These are phyloP conservation scores for Metschnikowia corniflorae DNA, from an alignment of 805 yeast genomes.

Conservation along the genomic window DNA sequence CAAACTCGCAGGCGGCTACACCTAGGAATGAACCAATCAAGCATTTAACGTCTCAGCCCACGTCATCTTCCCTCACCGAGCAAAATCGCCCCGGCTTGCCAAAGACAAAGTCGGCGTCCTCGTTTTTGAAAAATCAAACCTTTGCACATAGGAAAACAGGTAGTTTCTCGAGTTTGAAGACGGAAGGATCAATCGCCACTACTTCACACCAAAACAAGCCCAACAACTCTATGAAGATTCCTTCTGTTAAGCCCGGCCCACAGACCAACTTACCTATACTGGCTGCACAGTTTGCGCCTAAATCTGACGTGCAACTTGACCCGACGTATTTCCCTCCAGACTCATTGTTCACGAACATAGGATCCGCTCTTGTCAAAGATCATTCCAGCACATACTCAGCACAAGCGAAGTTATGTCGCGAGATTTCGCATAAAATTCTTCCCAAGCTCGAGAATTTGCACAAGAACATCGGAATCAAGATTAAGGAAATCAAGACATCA, in stretches of 20 bases:
- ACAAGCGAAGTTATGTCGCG: conserved; percentile 29
- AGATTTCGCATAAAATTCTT: conserved; percentile 30
- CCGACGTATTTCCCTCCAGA: conserved; percentile 24
- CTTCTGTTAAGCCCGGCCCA: background rate
- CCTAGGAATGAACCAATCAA: conserved; percentile 15
- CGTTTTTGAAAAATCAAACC: conserved; percentile 22
- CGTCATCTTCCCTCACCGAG: conserved; percentile 7
- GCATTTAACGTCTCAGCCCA: conserved; percentile 4
- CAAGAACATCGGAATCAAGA: conserved; percentile 34
- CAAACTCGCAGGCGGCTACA: conserved; percentile 10
- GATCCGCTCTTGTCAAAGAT: conserved; percentile 33
- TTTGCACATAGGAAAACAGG: conserved; percentile 19
- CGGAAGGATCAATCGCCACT: conserved; percentile 5
- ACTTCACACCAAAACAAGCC: conserved; percentile 2
- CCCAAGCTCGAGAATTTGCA: conserved; percentile 36
- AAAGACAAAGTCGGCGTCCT: conserved; percentile 23
- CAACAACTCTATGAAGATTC: conserved; percentile 2
- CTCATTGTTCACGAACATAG: conserved; percentile 26
- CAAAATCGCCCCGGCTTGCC: conserved; percentile 22
- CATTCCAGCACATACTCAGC: conserved; percentile 29
- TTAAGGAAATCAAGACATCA: conserved; percentile 39
- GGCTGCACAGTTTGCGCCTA: conserved; percentile 18
- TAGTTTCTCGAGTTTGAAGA: conserved; percentile 13
- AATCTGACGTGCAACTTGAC: conserved; percentile 21
- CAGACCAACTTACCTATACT: conserved; percentile 5